Conservation (phyloP, 2,329 filamentous ascomycete genomes). For the Simplicillium sp. region DNA sequence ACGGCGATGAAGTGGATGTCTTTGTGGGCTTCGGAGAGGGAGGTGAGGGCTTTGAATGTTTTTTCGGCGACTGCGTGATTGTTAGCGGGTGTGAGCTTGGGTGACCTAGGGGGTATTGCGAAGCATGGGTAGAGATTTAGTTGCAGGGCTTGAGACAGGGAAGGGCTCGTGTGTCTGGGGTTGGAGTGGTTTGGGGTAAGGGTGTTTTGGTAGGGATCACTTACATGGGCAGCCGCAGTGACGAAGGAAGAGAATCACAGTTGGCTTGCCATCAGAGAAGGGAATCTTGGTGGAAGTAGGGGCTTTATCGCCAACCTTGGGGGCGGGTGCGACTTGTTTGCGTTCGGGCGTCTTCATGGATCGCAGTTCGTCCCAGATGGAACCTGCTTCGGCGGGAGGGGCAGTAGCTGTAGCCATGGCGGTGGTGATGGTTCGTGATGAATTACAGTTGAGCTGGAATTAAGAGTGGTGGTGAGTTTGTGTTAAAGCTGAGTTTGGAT, state of each 20-base stretch:
- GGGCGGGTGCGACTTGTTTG: constrained; percentile 35
- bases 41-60: constrained; percentile 45
- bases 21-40: constrained; percentile 38
- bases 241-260: constrained; percentile 57
- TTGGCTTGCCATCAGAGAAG: constrained; percentile 45
- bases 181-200: neutral
- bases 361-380: constrained; percentile 27
- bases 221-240: constrained; percentile 69
- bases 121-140: neutral
- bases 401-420: neutral
- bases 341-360: constrained; percentile 29
- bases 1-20: constrained; percentile 50
- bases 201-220: constrained; percentile 11
- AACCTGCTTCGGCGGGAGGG: constrained; percentile 4
- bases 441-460: too few relatives aligned
- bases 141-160: too few relatives aligned
- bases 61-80: constrained; percentile 53
- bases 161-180: neutral
- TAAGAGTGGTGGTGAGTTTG: too few relatives aligned
- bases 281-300: constrained; percentile 42
- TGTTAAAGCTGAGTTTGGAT: too few relatives aligned
- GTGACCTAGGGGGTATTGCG: neutral
- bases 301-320: constrained; percentile 43
- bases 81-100: constrained; percentile 1
- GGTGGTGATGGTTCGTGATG: neutral